These are phyloP conservation scores for Ramularia collo-cygni DNA, from an alignment of 2,329 filamentous ascomycete species.

Conservation along the genomic window DNA sequence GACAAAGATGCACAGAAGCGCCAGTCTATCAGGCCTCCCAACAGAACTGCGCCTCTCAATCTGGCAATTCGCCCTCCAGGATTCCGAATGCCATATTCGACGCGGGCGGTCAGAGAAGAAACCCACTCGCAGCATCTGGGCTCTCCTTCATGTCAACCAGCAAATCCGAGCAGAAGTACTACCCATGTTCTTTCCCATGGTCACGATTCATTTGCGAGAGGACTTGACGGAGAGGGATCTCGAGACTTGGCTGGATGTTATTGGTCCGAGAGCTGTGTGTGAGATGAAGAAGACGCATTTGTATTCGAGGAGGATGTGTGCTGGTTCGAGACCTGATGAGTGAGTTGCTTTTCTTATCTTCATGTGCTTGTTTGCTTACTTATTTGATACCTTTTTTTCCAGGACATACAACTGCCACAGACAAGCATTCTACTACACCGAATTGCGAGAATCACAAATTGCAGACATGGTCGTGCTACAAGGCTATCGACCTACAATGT, in stretches of 20 bases:
- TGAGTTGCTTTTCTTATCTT: not conserved
- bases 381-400: not conserved
- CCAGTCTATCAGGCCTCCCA: conserved; percentile 1
- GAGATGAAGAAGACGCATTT: not conserved
- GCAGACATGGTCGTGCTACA: not conserved
- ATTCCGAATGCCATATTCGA: not conserved
- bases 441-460: not conserved
- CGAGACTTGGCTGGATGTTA: not conserved
- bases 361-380: not conserved
- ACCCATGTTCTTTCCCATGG: not conserved
- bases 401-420: not conserved
- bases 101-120: not conserved
- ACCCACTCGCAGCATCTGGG: not conserved
- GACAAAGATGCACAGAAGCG: not conserved
- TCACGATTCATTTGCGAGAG: not conserved
- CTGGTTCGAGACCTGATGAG: not conserved
- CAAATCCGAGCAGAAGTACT: not conserved
- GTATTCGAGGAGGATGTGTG: not conserved
- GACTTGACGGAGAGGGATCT: not conserved
- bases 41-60: conserved; percentile 2
- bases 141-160: not conserved
- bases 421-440: not conserved
- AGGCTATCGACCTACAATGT: not conserved
- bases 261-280: not conserved
- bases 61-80: conserved; percentile 1